These are phyloP conservation scores for Prunella vulgaris DNA, from an alignment of 257 asterid species.

Conservation along the genomic window DNA sequence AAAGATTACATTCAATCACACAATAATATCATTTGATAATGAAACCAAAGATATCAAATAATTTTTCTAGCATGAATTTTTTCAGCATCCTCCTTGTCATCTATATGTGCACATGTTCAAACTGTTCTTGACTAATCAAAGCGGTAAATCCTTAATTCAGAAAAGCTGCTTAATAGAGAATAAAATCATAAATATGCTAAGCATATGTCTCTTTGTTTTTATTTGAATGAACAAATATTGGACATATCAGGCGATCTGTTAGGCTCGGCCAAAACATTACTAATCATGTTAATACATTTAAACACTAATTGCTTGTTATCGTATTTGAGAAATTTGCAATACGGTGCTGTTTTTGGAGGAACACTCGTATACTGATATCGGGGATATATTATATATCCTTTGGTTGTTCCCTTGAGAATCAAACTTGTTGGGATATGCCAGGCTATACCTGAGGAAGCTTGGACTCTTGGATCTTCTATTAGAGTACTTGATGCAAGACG, in stretches of 20 bases:
- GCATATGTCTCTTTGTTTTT: background rate
- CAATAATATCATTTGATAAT: background rate
- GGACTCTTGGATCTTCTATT: slow-evolving; percentile 52
- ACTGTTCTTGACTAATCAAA: background rate
- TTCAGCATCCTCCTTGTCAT: background rate
- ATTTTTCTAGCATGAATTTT: background rate
- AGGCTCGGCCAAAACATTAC: background rate
- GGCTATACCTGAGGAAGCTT: slow-evolving; percentile 80
- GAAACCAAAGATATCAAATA: background rate
- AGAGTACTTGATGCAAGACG: slow-evolving; percentile 73
- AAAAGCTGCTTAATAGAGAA: background rate
- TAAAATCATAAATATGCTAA: too few species aligned
- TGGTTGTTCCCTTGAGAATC: slow-evolving; percentile 13
- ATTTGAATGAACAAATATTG: background rate
- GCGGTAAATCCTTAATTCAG: background rate
- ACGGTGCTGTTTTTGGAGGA: background rate
- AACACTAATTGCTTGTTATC: background rate
- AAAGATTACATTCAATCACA: background rate
- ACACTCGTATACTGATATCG: background rate
- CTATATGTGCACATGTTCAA: background rate
- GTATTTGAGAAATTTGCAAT: background rate
- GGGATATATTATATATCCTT: slow-evolving; percentile 5
- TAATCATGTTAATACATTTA: background rate
- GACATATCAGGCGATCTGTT: background rate
- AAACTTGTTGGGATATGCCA: slow-evolving; percentile 39